Percentiles rank a stretch among this genome's conserved stretches.
Evolutionary conservation across 805 yeast genomes (phyloP).

Genomic region (Crinitomyces ghanaensis): DNA sequence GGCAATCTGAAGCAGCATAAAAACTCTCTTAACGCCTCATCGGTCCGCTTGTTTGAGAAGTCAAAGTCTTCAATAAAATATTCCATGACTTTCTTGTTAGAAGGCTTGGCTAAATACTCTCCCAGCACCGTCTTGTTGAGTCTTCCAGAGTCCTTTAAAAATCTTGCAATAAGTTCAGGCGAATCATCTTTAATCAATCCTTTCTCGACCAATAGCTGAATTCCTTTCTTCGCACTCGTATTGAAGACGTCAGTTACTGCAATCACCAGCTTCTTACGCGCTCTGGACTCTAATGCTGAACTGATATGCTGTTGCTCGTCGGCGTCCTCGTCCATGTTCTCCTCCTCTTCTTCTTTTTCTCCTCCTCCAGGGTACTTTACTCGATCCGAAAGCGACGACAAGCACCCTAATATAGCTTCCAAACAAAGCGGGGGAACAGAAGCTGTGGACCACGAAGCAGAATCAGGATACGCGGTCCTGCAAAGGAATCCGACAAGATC

Average conservation of each 20-base stretch:
- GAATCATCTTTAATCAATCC: slow-evolving; percentile 45
- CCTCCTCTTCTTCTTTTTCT: slow-evolving; percentile 12
- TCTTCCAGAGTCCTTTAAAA: slow-evolving; percentile 69
- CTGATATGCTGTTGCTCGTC: slow-evolving; percentile 9
- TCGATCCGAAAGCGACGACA: slow-evolving; percentile 37
- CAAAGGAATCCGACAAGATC: slow-evolving; percentile 61
- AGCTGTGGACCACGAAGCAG: slow-evolving; percentile 67
- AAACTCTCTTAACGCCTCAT: slow-evolving; percentile 79
- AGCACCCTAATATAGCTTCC: slow-evolving; percentile 69
- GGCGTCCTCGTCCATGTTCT: too few species aligned
- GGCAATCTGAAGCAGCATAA: slow-evolving; percentile 82
- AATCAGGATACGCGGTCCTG: slow-evolving; percentile 72
- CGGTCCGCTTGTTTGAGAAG: slow-evolving; percentile 70
- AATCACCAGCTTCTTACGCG: slow-evolving; percentile 59
- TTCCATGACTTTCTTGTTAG: slow-evolving; percentile 45
- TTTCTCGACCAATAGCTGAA: slow-evolving; percentile 48
- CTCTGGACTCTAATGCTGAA: slow-evolving; percentile 12
- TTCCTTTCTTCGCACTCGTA: slow-evolving; percentile 65
- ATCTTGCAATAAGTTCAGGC: slow-evolving; percentile 54
- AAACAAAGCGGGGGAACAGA: slow-evolving; percentile 88
- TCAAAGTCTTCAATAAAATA: slow-evolving; percentile 63
- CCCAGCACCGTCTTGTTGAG: slow-evolving; percentile 84
- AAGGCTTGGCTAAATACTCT: slow-evolving; percentile 69
- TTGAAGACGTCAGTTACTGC: slow-evolving; percentile 68
- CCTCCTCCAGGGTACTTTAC: background rate